Base-by-base conservation (phyloP, 2,329 filamentous ascomycete species). In the Colletotrichum sublineola region DNA sequence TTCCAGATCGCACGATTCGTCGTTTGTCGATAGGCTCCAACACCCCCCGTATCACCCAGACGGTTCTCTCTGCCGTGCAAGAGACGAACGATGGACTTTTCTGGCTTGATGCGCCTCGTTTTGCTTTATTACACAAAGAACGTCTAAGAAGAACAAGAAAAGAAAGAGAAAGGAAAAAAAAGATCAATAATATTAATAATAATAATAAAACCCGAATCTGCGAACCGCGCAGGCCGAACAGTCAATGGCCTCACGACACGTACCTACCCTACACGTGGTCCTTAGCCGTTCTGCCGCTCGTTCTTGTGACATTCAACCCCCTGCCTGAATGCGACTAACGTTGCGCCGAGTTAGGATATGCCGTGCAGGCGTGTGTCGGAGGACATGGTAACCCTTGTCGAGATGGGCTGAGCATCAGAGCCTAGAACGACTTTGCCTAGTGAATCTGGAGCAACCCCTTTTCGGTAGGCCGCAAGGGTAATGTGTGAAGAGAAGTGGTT, bases 11-110 rank as follows among this genome's bases (percentile, higher is more conserved):
- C 80, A 1, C 75, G 71, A 20, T 78, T 77, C 76, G 46, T 52
- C 15, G 11, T 20, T 20, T 20, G 44, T 31, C 36, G 46, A n/a
- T 83, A 12, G 75, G 9, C 79, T 79, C 84, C 84, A 86, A 71
- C 83, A 81, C 38, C 33, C 8, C 46, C 46, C n/a, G 44, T 40
- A n/a, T 8, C 33, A 74, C 76, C 11, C 85, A 75, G 73, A 82
- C 81, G 68, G 85, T 77, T 70, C 82, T 81, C 76, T 81, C 76
- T 82, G 80, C 77, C 81, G 79, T 18, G 84, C 18, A 33, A 68
- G 36, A 31, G 55, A 40, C 78, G 74, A 18, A 76, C 79, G 52
- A 75, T 74, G 56, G 15, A 20, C 20, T 80, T 79, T 5, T 68
- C 71, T 77, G 75, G 20, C 74, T 71, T 5, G 77, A 20, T 33